Percentiles rank a stretch among this genome's conserved stretches.
Evolutionary conservation across 2,329 filamentous ascomycete species (phyloP).

Genomic region (Ceratocystis cubensis): DNA sequence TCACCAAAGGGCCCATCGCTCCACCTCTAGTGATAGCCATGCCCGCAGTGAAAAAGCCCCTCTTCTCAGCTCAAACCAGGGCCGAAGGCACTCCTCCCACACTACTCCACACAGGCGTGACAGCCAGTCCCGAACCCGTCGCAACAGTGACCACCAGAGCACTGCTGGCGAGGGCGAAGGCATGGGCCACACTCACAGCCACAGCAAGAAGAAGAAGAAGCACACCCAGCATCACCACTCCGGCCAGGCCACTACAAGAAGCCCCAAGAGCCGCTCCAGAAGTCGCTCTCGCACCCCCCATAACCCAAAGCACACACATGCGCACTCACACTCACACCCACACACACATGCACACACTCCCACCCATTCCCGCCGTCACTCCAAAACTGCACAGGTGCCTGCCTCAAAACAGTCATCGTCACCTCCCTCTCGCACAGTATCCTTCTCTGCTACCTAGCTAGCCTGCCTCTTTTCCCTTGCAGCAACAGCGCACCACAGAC

Average conservation of each 20-base stretch:
- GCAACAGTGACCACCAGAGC: not conserved
- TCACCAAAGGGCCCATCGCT: not conserved
- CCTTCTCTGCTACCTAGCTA: not conserved
- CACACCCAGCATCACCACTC: constrained; percentile 4
- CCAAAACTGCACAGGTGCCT: constrained; percentile 15
- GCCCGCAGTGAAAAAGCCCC: not conserved
- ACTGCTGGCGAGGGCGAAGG: not conserved
- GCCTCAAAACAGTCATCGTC: not conserved
- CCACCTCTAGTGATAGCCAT: not conserved
- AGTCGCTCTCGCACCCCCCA: not conserved
- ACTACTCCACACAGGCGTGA: too few relatives aligned
- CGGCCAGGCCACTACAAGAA: constrained; percentile 21
- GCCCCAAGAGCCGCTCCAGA: not conserved
- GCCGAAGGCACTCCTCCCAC: too few relatives aligned
- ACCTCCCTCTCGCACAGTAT: not conserved
- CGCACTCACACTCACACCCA: not conserved
- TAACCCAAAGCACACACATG: not conserved
- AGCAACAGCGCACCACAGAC: not conserved
- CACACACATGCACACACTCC: not conserved
- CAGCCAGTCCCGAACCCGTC: too few relatives aligned
- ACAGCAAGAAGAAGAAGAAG: not conserved
- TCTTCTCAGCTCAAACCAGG: too few relatives aligned
- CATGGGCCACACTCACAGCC: not conserved
- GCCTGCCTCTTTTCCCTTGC: too few relatives aligned
- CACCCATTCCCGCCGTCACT: constrained; percentile 13